Evolutionary conservation across 2,329 filamentous ascomycete genomes (phyloP), one percentile per base, ranked within the genome.

Genomic region (Didymella lethalis): DNA sequence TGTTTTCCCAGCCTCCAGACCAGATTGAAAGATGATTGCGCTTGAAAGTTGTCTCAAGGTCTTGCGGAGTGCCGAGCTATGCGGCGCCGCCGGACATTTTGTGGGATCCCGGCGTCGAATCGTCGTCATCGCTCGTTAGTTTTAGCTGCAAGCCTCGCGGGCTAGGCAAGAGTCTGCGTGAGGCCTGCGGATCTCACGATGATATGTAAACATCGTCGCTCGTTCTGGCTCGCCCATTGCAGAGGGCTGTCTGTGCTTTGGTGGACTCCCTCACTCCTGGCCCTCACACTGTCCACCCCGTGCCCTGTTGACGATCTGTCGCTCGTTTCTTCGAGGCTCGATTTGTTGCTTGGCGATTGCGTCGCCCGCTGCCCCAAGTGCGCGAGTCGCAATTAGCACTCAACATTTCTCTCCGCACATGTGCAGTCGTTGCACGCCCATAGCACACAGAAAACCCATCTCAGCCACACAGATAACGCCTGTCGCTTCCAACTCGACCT

Each of bases 331-430:
- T 54, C 47, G 56, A 47, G 46, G 56, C 56, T 54, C 56, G 32
- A 49, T 59, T 59, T 51, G 56, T 46, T 50, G 55, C 56, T 59
- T 59, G 56, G 56, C 56, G 31, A 36, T 50, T 54, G 56, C 56
- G 56, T 54, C 43, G 56, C 50, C 56, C 50, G 26, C 34, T 41
- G 56, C 56, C 47, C 55, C 50, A 32, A 50, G 56, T 58, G 56
- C 45, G 46, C 50, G 40, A 59, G 56, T 59, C 46, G 49, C 56
- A 59, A 54, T 54, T 59, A 54, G 46, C 41, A 38, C 56, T 59
- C 56, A 59, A 59, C 56, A 54, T 47, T 59, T 54, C 56, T 49
- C 40, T 26, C 41, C 28, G 41, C 23, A 32, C 31, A 47, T 46
- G 50, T 40, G 50, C 56, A 29, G 56, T 45, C 46, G n/a, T 31